Evolutionary conservation across 306 rosid genomes (phyloP).

Genomic region (Boehmeria nivea): DNA sequence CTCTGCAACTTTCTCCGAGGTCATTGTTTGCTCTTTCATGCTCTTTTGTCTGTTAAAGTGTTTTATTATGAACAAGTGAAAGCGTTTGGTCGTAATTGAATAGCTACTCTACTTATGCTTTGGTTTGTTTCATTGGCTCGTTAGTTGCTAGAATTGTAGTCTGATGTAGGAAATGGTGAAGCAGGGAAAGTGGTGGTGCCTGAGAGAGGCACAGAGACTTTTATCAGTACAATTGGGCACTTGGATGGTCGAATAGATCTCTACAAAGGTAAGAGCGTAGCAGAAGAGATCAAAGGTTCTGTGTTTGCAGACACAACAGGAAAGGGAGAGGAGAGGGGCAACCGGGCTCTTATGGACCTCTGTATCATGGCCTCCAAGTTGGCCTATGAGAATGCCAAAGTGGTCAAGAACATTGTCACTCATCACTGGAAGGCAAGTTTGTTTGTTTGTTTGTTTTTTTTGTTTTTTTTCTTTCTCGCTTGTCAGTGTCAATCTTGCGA

Average conservation of each 20-base stretch:
- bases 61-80: no score
- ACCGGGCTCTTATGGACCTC: conserved; percentile 53
- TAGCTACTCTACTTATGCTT: no score
- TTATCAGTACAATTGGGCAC: conserved; percentile 61
- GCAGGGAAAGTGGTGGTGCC: conserved; percentile 57
- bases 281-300: conserved; percentile 14
- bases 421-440: conserved; percentile 64
- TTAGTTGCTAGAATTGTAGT: not conserved
- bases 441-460: no score
- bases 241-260: conserved; percentile 52
- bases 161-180: conserved; percentile 17
- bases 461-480: not conserved
- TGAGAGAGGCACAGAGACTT: conserved; percentile 51
- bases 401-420: conserved; percentile 34
- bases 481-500: not conserved
- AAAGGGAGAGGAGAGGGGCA: conserved; percentile 26
- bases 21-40: not conserved
- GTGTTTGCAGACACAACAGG: conserved; percentile 19
- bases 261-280: conserved; percentile 21
- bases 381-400: conserved; percentile 61
- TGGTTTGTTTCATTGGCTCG: no score
- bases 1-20: conserved; percentile 47
- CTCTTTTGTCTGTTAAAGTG: not conserved
- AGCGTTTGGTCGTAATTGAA: no score
- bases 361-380: conserved; percentile 74